Conservation (phyloP, 805 yeast species). For the Limtongozyma cylindracea region DNA sequence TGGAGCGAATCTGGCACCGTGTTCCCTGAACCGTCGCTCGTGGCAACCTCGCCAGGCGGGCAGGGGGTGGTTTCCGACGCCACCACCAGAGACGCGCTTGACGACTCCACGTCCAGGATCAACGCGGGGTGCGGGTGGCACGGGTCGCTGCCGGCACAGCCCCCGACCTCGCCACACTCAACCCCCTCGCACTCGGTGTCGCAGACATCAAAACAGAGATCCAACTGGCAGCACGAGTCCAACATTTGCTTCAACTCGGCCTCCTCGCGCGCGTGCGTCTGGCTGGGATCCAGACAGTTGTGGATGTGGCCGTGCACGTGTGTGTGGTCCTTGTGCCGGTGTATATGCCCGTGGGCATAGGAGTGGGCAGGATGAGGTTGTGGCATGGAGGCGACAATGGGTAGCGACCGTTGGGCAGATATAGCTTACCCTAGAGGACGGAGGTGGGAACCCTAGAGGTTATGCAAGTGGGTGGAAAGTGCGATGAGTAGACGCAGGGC, state of each 20-base stretch:
- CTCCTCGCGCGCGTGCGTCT: constrained; percentile 9
- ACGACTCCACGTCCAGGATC: too few species aligned
- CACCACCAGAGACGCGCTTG: too few species aligned
- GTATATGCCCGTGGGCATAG: constrained; percentile 33
- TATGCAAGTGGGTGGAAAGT: background rate
- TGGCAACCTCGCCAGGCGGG: background rate
- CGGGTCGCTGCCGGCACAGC: constrained; percentile 1
- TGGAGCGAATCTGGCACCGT: constrained; percentile 9
- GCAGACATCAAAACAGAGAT: constrained; percentile 13
- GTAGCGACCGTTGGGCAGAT: background rate
- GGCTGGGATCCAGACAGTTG: constrained; percentile 7
- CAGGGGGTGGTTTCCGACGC: constrained; percentile 1
- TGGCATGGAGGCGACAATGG: background rate
- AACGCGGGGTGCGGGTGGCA: constrained; percentile 1
- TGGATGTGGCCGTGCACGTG: constrained; percentile 51
- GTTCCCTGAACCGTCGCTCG: constrained; percentile 6
- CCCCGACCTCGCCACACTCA: background rate
- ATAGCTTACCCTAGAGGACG: background rate
- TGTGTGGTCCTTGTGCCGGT: constrained; percentile 31
- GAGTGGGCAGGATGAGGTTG: constrained; percentile 13
- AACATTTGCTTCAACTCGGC: constrained; percentile 11
- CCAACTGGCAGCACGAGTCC: constrained; percentile 17
- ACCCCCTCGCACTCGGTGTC: constrained; percentile 3
- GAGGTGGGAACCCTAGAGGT: background rate
- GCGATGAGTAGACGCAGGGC: background rate